Evolutionary conservation across 306 rosid genomes (phyloP), one percentile per base, ranked within the genome.

Genomic region (Castanea crenata): DNA sequence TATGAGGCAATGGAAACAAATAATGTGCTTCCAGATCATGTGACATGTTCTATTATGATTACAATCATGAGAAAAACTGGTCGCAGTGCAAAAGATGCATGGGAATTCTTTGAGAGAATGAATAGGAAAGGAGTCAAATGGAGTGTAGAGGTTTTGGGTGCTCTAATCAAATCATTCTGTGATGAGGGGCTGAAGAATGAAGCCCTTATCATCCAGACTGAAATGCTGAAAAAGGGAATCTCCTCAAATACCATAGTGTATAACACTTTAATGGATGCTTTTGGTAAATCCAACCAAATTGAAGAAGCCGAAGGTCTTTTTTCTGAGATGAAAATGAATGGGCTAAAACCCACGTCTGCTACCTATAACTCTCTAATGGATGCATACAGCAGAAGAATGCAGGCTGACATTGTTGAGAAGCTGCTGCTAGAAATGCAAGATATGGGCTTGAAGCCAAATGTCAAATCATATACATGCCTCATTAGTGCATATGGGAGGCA

Each of bases 301-400:
- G 97, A 94, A 76, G 99, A 90, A 91, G 97, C 93, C 9, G 99
- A 94, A 86, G 97, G 99, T 63, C 87, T 94, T 71, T 91, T 87
- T 71, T 84, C 83, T 31, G 97, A 92, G 89, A 90, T 94, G 99
- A 91, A 86, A 85, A 62, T 83, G 23, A 92, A 86, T 84, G 93
- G 93, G 51, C 84, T 91, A 74, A 90, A 87, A 78, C 97, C 97
- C 10, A 90, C 95, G 0, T 74, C 82, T 68, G 83, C 88, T 59
- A 90, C 93, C 18, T 92, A 87, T 83, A 94, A 91, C 85, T 86
- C 89, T 71, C 83, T 94, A 71, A 90, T 91, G 95, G 74, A 89
- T 79, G 97, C 97, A 49, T 94, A 92, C 80, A 81, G 92, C 81
- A 88, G 85, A 84, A 90, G 93, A 90, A 87, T 90, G 93, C 97